Evolutionary conservation across 495 filamentous ascomycete genomes (phyloP), one percentile per base, ranked within the genome.

Genomic region (Aspergillus ellipticus): DNA sequence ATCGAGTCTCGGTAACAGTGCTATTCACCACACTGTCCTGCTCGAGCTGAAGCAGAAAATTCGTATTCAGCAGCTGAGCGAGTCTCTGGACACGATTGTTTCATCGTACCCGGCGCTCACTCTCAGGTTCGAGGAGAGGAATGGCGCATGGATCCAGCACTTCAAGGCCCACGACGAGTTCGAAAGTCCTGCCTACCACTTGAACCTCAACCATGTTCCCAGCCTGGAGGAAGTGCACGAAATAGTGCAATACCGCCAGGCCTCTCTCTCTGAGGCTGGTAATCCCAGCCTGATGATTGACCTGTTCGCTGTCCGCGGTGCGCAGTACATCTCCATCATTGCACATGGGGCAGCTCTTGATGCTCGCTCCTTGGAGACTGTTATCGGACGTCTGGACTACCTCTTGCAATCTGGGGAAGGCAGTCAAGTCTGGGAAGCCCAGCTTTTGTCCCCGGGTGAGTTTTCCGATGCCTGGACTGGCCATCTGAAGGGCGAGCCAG

Each of bases 121-220:
- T 5, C 35, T 39, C 13, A n/a, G 13, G 4, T 39, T 39, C 35
- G 5, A 39, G 35, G 35, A 39, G 35, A 8, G n/a, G 35, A n/a
- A 39, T 13, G 11, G 13, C 5, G n/a, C 35, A 39, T 39, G 35
- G 35, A 15, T 13, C 10, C 35, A 39, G 13, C 0, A 15, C n/a
- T 39, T 39, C 35, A 39, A n/a, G 13, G 35, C 11, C n/a, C 79
- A 79, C 15, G 49, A 53, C 0, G 71, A 74, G 9, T 66, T 81
- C 10, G 71, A 75, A 28, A 35, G 74, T 1, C 28, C 57, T 4
- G 19, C 58, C 1, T 55, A 60, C 4, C 42, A 75, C 66, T 68
- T 39, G 35, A 39, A 57, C 47, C 16, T 57, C 3, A 55, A 55
- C 8, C 55, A 55, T 5, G 59, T 58, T 37, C 55, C 59, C 0